Percentiles rank a stretch among this genome's conserved stretches.
Conservation (phyloP, 352 stramenopile genomes). For the Globisporangium polare region DNA sequence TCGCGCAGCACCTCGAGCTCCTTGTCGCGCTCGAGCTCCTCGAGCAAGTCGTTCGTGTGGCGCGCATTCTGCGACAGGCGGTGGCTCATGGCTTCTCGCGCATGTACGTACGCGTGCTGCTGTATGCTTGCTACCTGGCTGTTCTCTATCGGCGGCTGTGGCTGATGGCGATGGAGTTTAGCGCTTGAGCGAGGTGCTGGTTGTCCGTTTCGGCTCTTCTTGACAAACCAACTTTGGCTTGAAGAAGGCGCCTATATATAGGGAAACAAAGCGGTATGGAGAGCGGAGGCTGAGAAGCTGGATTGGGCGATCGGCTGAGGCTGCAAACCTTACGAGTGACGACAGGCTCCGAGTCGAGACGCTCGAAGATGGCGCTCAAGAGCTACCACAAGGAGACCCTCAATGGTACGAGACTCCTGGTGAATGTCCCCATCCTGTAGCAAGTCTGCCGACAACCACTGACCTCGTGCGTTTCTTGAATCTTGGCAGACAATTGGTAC, state of each 20-base stretch:
- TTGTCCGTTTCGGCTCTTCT: constrained; percentile 3
- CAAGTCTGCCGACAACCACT: not conserved
- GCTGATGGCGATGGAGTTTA: not conserved
- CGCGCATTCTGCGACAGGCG: constrained; percentile 77
- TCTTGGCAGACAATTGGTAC: constrained; percentile 76
- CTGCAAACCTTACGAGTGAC: not conserved
- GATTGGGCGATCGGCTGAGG: not conserved
- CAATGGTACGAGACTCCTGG: constrained; percentile 32
- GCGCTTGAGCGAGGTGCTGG: not conserved
- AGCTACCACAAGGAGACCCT: constrained; percentile 77
- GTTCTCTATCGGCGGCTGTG: not conserved
- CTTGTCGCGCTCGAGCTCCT: constrained; percentile 86
- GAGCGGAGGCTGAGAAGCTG: not conserved
- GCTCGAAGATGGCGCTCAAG: constrained; percentile 59
- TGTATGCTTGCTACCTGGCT: no score
- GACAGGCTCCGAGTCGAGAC: not conserved
- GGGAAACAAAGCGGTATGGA: not conserved
- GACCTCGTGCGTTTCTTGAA: not conserved
- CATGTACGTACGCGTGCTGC: not conserved
- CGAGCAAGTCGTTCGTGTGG: constrained; percentile 73
- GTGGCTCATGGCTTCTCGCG: constrained; percentile 57
- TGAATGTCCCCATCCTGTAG: not conserved
- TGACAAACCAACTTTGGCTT: not conserved
- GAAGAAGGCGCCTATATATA: not conserved
- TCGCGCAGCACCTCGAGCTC: constrained; percentile 81